These are phyloP conservation scores for Monocercomonoides exilis DNA, from an alignment of 78 protist species.

Conservation along the genomic window DNA sequence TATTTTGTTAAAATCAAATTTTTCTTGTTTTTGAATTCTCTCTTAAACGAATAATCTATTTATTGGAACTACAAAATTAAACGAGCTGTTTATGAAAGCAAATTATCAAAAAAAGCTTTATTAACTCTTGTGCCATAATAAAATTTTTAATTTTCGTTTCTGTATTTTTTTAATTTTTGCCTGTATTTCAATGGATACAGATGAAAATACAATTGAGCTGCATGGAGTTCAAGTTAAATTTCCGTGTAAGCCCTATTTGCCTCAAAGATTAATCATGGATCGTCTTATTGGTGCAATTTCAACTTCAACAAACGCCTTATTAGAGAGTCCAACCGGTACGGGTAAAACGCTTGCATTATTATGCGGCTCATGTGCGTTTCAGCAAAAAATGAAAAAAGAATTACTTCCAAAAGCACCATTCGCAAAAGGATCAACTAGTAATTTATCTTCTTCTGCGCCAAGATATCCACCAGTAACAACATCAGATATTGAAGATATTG, in stretches of 20 bases:
- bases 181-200: too few relatives aligned
- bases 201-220: neutral
- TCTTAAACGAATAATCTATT: too few relatives aligned
- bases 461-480: neutral
- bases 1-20: too few relatives aligned
- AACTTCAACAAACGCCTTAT: conserved; percentile 52
- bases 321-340: conserved; percentile 87
- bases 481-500: neutral
- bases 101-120: too few relatives aligned
- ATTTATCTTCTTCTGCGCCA: neutral
- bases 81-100: too few relatives aligned
- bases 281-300: conserved; percentile 40
- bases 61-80: too few relatives aligned
- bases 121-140: too few relatives aligned
- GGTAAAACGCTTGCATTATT: conserved; percentile 91
- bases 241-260: neutral
- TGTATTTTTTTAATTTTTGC: too few relatives aligned
- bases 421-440: neutral
- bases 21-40: too few relatives aligned
- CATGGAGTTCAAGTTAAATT: conserved; percentile 1
- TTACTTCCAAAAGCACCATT: neutral
- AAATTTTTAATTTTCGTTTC: too few relatives aligned
- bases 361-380: conserved; percentile 79
- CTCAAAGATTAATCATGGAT: conserved; percentile 19
- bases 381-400: neutral